Base-by-base conservation (phyloP, 2,329 filamentous ascomycete genomes). In the Graphilbum ipis-grandicollis region DNA sequence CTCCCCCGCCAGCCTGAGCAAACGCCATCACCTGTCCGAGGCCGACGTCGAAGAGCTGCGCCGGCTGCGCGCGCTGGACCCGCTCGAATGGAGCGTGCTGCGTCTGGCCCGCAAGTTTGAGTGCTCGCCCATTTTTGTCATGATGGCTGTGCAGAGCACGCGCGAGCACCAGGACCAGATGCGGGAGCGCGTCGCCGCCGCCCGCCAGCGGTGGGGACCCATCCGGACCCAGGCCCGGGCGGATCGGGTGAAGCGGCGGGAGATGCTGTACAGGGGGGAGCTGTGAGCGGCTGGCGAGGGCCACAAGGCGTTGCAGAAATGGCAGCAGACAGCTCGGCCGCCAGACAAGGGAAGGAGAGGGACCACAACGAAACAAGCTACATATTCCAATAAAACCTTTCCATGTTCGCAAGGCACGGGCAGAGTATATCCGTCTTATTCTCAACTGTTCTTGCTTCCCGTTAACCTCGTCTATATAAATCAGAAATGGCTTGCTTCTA, bases 1-100 rank as follows among this genome's bases (percentile, higher is more conserved):
- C 8, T 28, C 26, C 6, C 26, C 28, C 19, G 9, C 19, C 12
- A 21, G 19, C 21, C 19, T 21, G 9, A 28, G 23, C 23, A 32
- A 39, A 15, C 38, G 29, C 34, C 66, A 73, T 53, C 64, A 74
- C 54, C 57, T 78, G 29, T 64, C 58, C 36, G 53, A 57, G 33
- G 59, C 60, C 41, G 63, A 77, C 42, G 66, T 79, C 34, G 60
- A 59, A 34, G 71, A 75, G 59, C 77, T 76, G 50, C 66, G 68
- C 39, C 53, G 55, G 35, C 58, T 77, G 50, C 61, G 71, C 35
- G 50, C 48, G 19, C 51, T 57, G 31, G 66, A 77, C 47, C 71
- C 72, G 1, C 50, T 60, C 19, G 55, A 50, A 36, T 75, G 72
- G 71, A 70, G 59, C 42, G 65, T 73, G 32, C 49, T 50, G 28